A percentile compares a stretch with the other conserved stretches of the same genome.
Evolutionary conservation across 768 basidiomycete species (phyloP).

Genomic region (Candolleomyces efflorescens): DNA sequence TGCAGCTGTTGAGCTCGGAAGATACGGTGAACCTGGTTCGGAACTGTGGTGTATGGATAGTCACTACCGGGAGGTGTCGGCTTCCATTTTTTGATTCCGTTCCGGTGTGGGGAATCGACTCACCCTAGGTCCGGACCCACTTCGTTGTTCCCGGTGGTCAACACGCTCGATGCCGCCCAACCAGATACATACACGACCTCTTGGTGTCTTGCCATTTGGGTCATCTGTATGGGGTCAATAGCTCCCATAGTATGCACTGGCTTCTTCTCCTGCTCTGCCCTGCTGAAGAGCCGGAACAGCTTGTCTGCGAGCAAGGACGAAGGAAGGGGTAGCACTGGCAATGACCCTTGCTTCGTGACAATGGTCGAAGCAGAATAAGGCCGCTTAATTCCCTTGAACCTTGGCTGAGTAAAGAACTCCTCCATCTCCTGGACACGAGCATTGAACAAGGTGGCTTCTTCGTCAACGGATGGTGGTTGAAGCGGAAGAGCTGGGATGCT

Average conservation of each 20-base stretch:
- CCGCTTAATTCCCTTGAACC: conserved; percentile 69
- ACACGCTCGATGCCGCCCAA: conserved; percentile 82
- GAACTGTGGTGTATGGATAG: conserved; percentile 95
- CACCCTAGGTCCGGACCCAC: conserved; percentile 90
- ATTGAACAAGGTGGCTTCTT: conserved; percentile 57
- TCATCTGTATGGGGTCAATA: conserved; percentile 92
- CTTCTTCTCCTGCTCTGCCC: conserved; percentile 54
- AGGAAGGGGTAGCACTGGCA: conserved; percentile 73
- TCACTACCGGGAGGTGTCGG: conserved; percentile 46
- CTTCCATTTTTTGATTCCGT: not conserved
- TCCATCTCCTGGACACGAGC: conserved; percentile 60
- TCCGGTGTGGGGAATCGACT: conserved; percentile 25
- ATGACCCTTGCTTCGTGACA: conserved; percentile 84
- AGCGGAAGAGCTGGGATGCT: conserved; percentile 43
- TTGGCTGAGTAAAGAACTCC: conserved; percentile 70
- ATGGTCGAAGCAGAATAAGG: conserved; percentile 80
- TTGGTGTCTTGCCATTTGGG: conserved; percentile 85
- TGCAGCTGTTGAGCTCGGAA: conserved; percentile 91
- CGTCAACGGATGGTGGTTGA: conserved; percentile 50
- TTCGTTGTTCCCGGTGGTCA: conserved; percentile 89
- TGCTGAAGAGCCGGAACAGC: conserved; percentile 63
- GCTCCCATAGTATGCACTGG: conserved; percentile 92
- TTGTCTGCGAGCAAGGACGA: conserved; percentile 83
- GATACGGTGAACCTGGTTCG: conserved; percentile 90
- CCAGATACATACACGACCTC: conserved; percentile 92